A percentile compares a stretch with the other conserved stretches of the same genome.
phyloP scores from a whole-genome alignment of 495 filamentous ascomycete species.

The Oidiodendron maius region DNA sequence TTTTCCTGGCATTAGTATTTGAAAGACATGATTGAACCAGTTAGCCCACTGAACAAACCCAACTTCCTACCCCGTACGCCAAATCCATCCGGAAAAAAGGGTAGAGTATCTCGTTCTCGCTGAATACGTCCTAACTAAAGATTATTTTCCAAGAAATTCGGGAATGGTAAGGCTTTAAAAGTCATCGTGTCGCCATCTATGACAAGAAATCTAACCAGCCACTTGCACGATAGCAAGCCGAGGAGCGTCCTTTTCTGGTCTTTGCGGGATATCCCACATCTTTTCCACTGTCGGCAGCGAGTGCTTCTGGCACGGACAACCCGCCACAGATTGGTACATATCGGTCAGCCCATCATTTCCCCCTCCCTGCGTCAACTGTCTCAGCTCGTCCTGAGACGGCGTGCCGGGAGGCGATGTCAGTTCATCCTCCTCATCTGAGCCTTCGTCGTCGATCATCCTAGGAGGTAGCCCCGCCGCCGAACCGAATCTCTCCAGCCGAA shows the following conservation, averaged over 20 bases:
- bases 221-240: not conserved
- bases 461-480: constrained; percentile 6
- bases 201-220: no score
- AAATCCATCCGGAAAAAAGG: no score
- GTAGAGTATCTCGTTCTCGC: no score
- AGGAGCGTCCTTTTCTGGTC: not conserved
- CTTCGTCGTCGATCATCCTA: constrained; percentile 2
- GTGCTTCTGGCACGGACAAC: constrained; percentile 11
- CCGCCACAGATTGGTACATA: constrained; percentile 3
- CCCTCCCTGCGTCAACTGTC: constrained; percentile 1
- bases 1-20: no score
- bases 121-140: no score
- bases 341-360: constrained; percentile 4
- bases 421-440: constrained; percentile 4
- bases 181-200: no score
- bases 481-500: constrained; percentile 5
- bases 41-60: no score
- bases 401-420: not conserved
- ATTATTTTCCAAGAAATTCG: no score
- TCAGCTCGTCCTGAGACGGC: constrained; percentile 5
- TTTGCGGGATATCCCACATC: constrained; percentile 11
- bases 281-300: constrained; percentile 1
- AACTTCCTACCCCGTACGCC: no score
- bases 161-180: no score
- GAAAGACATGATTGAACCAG: no score